Conservation (phyloP, 805 yeast species). For the Metschnikowia peoriensis region DNA sequence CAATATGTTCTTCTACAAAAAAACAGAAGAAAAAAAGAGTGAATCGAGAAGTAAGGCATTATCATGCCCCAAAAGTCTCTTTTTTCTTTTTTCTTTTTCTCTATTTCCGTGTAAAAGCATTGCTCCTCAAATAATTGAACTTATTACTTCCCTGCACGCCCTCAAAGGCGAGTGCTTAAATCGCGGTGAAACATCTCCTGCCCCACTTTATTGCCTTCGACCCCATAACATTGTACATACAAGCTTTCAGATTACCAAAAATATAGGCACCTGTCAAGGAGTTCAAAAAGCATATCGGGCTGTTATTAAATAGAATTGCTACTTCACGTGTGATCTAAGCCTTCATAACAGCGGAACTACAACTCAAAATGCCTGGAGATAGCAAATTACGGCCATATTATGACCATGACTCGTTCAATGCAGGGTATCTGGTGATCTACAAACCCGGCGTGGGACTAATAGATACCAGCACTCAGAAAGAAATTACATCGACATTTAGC, state of each 20-base stretch:
- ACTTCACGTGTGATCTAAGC: too few relatives aligned
- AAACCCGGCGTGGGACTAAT: conserved; percentile 62
- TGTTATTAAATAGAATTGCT: neutral
- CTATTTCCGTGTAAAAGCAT: too few relatives aligned
- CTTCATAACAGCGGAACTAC: neutral
- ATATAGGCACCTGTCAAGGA: too few relatives aligned
- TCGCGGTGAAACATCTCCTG: neutral
- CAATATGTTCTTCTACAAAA: too few relatives aligned
- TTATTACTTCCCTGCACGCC: conserved; percentile 2
- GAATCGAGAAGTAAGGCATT: too few relatives aligned
- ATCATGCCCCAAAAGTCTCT: too few relatives aligned
- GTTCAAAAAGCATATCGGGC: too few relatives aligned
- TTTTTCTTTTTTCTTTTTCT: too few relatives aligned
- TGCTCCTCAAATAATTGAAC: too few relatives aligned
- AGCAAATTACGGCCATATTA: conserved; percentile 61
- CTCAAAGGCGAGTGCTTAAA: neutral
- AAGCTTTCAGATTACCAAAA: too few relatives aligned
- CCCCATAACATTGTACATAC: neutral
- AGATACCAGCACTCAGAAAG: conserved; percentile 42
- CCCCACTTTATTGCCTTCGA: neutral
- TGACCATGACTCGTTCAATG: conserved; percentile 63
- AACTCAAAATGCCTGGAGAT: conserved; percentile 16
- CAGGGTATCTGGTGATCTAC: conserved; percentile 59
- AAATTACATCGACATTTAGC: conserved; percentile 30
- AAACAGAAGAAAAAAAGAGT: too few relatives aligned